Conservation (phyloP, 2,329 filamentous ascomycete species). For the Sclerotiophoma versabilis region DNA sequence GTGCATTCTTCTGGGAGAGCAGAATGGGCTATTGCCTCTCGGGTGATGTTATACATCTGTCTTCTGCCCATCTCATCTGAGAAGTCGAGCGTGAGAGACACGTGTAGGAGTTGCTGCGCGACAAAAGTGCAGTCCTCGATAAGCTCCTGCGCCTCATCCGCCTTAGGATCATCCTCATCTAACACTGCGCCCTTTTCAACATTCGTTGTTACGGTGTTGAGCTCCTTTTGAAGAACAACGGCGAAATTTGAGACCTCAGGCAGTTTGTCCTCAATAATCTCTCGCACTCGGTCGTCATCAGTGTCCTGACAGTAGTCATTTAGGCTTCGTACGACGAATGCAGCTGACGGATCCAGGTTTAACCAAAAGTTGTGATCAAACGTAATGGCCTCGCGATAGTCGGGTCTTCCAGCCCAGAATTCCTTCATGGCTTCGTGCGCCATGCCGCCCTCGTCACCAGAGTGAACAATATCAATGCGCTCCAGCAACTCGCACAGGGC, state of each 20-base stretch:
- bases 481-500: constrained; percentile 89
- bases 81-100: constrained; percentile 91
- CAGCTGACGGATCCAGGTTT: constrained; percentile 80
- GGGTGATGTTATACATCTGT: constrained; percentile 92
- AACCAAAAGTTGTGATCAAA: constrained; percentile 83
- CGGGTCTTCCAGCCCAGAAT: constrained; percentile 92
- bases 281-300: constrained; percentile 75
- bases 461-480: constrained; percentile 90
- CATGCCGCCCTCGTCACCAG: constrained; percentile 86
- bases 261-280: constrained; percentile 87
- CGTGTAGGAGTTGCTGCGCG: constrained; percentile 92
- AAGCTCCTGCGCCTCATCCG: constrained; percentile 76
- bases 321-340: constrained; percentile 90
- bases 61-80: constrained; percentile 94
- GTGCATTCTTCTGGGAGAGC: constrained; percentile 93
- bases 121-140: constrained; percentile 93
- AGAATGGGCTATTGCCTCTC: constrained; percentile 83
- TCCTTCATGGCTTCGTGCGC: constrained; percentile 93
- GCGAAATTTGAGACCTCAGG: constrained; percentile 93
- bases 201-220: constrained; percentile 71
- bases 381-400: constrained; percentile 75
- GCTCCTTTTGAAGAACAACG: constrained; percentile 83
- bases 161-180: constrained; percentile 62
- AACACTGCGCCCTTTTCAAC: constrained; percentile 62
- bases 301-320: constrained; percentile 88